Conservation (phyloP, 139 green algal genomes). For the Gonium pectorale region DNA sequence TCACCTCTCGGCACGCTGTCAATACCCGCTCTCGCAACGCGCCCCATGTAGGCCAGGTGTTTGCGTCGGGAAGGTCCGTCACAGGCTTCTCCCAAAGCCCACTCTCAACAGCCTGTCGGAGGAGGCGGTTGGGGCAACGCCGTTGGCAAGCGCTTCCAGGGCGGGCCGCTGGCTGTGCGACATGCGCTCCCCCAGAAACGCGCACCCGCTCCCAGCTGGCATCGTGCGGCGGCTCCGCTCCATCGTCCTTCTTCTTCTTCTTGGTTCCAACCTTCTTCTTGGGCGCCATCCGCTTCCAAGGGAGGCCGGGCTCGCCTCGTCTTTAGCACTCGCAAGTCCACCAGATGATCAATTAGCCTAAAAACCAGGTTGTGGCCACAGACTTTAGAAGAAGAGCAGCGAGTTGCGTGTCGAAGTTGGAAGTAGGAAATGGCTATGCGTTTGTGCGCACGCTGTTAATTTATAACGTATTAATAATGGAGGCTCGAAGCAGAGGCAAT, state of each 20-base stretch:
- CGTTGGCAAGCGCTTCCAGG: too few species aligned
- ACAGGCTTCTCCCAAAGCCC: slow-evolving; percentile 74
- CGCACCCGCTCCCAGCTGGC: slow-evolving; percentile 75
- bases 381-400: too few species aligned
- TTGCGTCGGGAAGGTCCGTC: slow-evolving; percentile 76
- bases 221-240: slow-evolving; percentile 75
- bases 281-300: slow-evolving; percentile 61
- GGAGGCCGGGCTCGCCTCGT: too few species aligned
- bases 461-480: too few species aligned
- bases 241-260: slow-evolving; percentile 74
- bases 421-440: too few species aligned
- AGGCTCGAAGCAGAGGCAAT: too few species aligned
- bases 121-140: not conserved
- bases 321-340: too few species aligned
- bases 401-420: too few species aligned
- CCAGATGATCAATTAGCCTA: too few species aligned
- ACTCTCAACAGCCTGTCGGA: slow-evolving; percentile 70
- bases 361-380: too few species aligned
- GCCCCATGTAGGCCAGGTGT: slow-evolving; percentile 85
- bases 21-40: slow-evolving; percentile 82
- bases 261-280: slow-evolving; percentile 65
- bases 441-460: too few species aligned
- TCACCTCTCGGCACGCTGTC: slow-evolving; percentile 70
- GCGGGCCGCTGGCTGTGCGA: too few species aligned
- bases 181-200: not conserved